Evolutionary conservation across 331 rosid species (phyloP), one percentile per base, ranked within the genome.

Genomic region (Erythrophleum ivorense): DNA sequence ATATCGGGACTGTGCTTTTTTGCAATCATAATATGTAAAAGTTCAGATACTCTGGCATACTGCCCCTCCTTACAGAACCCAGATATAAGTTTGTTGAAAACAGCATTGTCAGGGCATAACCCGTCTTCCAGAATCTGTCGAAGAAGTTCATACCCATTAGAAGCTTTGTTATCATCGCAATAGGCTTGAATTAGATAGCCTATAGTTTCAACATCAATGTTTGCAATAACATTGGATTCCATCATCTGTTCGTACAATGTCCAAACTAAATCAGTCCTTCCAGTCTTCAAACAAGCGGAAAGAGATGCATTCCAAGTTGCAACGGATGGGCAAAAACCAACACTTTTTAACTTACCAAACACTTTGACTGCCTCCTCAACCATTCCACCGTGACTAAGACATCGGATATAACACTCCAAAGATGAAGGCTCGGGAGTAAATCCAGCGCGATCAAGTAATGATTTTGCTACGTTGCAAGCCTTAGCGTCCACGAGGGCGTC

Each of bases 1-100:
- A 86, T 71, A 84, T 88, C 88, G 0, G 85, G 97, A 66, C 38
- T 68, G 64, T 75, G 55, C 19, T 81, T 82, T 41, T 78, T 85
- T 0, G 90, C 81, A 75, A 94, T 94, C 97, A 94, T 94, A 29
- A 83, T 75, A 79, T 91, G 98, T 69, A 91, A 86, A 33, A 94
- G 88, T 75, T 91, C 90, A 43, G 93, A 92, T 36, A 88, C 88
- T 79, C 80, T 82, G 67, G 5, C 43, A 78, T 88, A 84, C 8
- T 87, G 55, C 68, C 82, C 46, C 86, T 78, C 80, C 90, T 80
- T 81, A 81, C 88, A 80, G 68, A 91, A 91, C 48, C 89, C 88
- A 65, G 82, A 68, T 50, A 94, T 84, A 79, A 94, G 90, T 45
- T 29, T 50, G 52, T 91, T 85, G 81, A 94, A 90, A 83, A 85